Base-by-base conservation (phyloP, 345 rosid genomes). In the Carallia pectinifolia region DNA sequence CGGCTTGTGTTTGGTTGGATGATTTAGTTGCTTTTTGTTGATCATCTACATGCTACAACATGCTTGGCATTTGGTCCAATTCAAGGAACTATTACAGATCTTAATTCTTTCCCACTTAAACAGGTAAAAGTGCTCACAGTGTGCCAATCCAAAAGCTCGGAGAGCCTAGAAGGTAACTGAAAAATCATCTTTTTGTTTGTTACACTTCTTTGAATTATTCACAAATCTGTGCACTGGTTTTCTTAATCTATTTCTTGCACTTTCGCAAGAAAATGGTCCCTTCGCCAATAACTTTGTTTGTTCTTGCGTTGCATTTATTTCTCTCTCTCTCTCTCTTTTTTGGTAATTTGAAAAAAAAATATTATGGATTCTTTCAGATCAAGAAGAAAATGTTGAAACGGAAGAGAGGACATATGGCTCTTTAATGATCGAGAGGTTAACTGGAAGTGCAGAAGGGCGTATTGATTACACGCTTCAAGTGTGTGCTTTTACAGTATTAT, bases 401-500 rank as follows among this genome's bases (percentile, higher is more conserved):
- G 79, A 87, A 68, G 96, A 74, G 76, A 83, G 75, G 72, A 85
- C 91, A 0, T 90, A 95, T 76, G 98, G 99, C 62, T 82, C 92
- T 44, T 29, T 90, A 53, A 92, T 95, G 97, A 89, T 95, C 71
- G 85, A 86, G 83, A 87, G 86, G 71, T 72, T 95, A 69, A 89
- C 92, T 47, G 91, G 96, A 77, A 83, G 82, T 80, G 88, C 67
- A 75, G 91, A 83, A 36, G 98, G 99, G 60, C 85, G 97, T 23
- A 86, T 92, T 54, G 98, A 95, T 83, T 89, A 95, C 78, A 80
- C 85, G 81, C 97, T 95, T 83, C 99, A 94, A 80, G 98, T 94
- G 73, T 44, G 83, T 80, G 71, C 16, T 68, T 62, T 40, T 48
- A 23, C 40, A 48, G 27, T 6, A 34, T 62, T 6, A 18, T 50